Percentiles rank a stretch among this genome's conserved stretches.
These are phyloP conservation scores for Boletus fagicola DNA, from an alignment of 768 basidiomycete species.

Conservation along the genomic window DNA sequence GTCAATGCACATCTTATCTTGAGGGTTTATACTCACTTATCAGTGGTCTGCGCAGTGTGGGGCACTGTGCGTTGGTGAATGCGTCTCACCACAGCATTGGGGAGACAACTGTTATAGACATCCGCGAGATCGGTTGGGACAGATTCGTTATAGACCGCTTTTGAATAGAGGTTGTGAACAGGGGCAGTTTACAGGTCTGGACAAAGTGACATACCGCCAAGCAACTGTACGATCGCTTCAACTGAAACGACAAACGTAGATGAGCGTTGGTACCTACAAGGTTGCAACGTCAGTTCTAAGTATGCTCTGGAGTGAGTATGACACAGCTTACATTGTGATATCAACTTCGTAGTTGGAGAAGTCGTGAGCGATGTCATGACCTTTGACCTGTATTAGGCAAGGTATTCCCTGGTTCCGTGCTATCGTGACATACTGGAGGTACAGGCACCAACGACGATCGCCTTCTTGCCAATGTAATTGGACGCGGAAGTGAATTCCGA, in stretches of 20 bases:
- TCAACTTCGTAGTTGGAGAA: conserved; percentile 31
- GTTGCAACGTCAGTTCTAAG: background rate
- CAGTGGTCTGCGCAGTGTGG: conserved; percentile 20
- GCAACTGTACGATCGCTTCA: conserved; percentile 5
- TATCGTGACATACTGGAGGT: conserved; percentile 46
- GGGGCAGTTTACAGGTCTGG: background rate
- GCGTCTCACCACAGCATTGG: conserved; percentile 14
- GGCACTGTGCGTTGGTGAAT: conserved; percentile 23
- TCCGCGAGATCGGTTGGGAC: conserved; percentile 27
- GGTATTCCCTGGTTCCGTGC: background rate
- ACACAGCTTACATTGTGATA: conserved; percentile 23
- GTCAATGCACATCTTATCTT: background rate
- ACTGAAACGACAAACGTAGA: conserved; percentile 23
- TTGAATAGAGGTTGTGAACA: background rate
- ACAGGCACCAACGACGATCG: conserved; percentile 66
- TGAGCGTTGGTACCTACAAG: conserved; percentile 24
- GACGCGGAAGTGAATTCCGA: conserved; percentile 45
- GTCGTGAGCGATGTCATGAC: conserved; percentile 40
- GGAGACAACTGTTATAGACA: conserved; percentile 15
- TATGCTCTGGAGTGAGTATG: background rate
- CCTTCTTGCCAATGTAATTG: conserved; percentile 59
- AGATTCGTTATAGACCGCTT: conserved; percentile 19
- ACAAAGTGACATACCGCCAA: conserved; percentile 9
- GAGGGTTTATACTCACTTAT: conserved; percentile 21
- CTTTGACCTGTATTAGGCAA: conserved; percentile 18